Evolutionary conservation across 768 basidiomycete genomes (phyloP), one percentile per base, ranked within the genome.

Genomic region (Pleurotus eryngii): DNA sequence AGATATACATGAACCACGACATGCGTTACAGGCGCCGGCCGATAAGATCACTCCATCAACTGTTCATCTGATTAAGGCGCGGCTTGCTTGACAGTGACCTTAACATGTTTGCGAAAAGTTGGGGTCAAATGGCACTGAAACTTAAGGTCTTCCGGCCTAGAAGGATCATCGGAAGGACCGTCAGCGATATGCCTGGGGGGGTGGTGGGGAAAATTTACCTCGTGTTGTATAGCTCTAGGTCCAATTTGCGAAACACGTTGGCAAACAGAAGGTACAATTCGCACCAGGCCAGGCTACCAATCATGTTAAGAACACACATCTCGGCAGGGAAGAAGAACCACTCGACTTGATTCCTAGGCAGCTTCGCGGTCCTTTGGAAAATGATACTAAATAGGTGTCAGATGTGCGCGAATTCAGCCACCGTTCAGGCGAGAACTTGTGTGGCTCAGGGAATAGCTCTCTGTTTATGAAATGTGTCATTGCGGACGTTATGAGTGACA

Each of bases 311-410:
- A 27, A 54, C 26, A 14, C 45, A 42, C 30, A 35, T 35, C 30
- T 35, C 30, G 30, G 30, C 24, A 40, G 39, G n/a, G n/a, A 11
- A 15, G 46, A 26, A 22, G 14, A 17, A 45, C 26, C 20, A 22
- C 59, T 71, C n/a, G 46, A 79, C 77, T 76, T 79, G 39, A 75
- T 69, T 11, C 78, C 77, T 11, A 78, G 63, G 58, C 76, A 80
- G 65, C 71, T 76, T 26, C 80, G 68, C 14, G 78, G 73, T 8
- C 78, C 78, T 49, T 70, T 73, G 9, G 76, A 76, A 58, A 81
- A 81, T 17, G 75, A 65, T 9, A 77, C 71, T 17, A 81, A 59
- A 59, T 74, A 72, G 9, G 66, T 65, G 22, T 74, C 73, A 15
- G 78, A 67, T 7, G 65, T 58, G 46, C 60, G 65, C 12, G 68